Evolutionary conservation across 108 stramenopile species (phyloP).

Genomic region (Schizochytrium sp.): DNA sequence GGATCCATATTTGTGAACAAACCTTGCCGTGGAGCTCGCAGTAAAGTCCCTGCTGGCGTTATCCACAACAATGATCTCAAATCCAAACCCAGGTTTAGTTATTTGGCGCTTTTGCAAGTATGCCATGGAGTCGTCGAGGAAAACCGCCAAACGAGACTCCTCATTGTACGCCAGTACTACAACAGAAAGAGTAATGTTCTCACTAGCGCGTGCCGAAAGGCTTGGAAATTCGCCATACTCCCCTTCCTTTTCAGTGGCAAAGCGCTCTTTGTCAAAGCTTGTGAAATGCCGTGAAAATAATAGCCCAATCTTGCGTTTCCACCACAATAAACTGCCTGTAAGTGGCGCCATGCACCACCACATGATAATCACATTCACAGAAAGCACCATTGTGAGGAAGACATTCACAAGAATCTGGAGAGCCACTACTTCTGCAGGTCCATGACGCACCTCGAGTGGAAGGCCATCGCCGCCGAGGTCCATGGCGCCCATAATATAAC

Average conservation of each 20-base stretch:
- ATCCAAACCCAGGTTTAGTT: not conserved
- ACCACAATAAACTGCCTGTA: not conserved
- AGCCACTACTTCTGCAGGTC: not conserved
- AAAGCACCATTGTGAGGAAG: not conserved
- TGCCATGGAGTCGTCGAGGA: slow-evolving; percentile 68
- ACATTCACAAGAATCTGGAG: not conserved
- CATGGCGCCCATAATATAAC: not conserved
- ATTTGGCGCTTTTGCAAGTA: slow-evolving; percentile 61
- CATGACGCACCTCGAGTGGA: not conserved
- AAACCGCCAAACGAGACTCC: slow-evolving; percentile 69
- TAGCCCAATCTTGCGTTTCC: not conserved
- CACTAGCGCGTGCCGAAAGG: not conserved
- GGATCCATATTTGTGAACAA: slow-evolving; percentile 58
- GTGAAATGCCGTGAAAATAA: not conserved
- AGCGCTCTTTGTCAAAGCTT: not conserved
- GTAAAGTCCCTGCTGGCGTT: slow-evolving; percentile 73
- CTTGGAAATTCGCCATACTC: not conserved
- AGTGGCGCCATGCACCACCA: slow-evolving; percentile 20
- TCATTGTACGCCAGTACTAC: slow-evolving; percentile 73
- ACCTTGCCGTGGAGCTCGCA: slow-evolving; percentile 52
- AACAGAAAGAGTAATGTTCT: slow-evolving; percentile 58
- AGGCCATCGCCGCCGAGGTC: slow-evolving; percentile 4
- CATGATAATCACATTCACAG: not conserved
- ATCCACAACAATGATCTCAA: slow-evolving; percentile 75
- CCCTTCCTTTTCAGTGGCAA: not conserved